Conservation (phyloP, 768 basidiomycete species). For the Leucocoprinus birnbaumii region DNA sequence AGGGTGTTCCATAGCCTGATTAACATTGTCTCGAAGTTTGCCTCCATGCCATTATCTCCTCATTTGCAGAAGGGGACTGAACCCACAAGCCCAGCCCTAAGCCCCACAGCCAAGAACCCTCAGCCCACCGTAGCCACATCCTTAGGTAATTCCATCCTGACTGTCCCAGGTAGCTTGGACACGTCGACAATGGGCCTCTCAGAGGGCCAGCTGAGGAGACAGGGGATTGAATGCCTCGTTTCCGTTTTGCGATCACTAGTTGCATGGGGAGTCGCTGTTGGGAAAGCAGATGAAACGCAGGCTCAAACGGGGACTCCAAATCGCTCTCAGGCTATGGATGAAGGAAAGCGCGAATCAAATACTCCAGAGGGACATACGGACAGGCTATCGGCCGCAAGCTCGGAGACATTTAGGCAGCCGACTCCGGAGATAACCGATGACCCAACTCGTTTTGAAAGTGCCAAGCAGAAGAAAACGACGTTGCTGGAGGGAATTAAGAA, state of each 20-base stretch:
- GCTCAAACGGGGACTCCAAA: constrained; percentile 31
- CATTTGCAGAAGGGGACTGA: constrained; percentile 51
- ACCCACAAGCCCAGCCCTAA: constrained; percentile 57
- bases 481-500: constrained; percentile 93
- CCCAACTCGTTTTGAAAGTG: constrained; percentile 89
- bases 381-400: constrained; percentile 46
- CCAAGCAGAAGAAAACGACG: constrained; percentile 95
- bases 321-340: constrained; percentile 50
- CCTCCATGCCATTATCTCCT: constrained; percentile 51
- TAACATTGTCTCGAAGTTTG: constrained; percentile 94
- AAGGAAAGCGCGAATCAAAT: constrained; percentile 45
- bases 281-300: constrained; percentile 40
- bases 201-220: constrained; percentile 82
- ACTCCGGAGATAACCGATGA: constrained; percentile 88
- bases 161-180: constrained; percentile 66
- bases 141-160: constrained; percentile 60
- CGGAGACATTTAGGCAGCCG: constrained; percentile 57
- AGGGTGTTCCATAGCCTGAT: constrained; percentile 57
- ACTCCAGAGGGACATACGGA: constrained; percentile 59
- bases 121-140: constrained; percentile 26
- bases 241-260: constrained; percentile 88
- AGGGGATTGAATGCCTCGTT: constrained; percentile 93
- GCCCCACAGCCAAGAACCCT: constrained; percentile 49
- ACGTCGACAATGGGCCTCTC: constrained; percentile 66
- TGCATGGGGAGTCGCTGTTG: constrained; percentile 75